Evolutionary conservation across 2,329 filamentous ascomycete species (phyloP).

Genomic region (Ophiosphaerella herpotricha): DNA sequence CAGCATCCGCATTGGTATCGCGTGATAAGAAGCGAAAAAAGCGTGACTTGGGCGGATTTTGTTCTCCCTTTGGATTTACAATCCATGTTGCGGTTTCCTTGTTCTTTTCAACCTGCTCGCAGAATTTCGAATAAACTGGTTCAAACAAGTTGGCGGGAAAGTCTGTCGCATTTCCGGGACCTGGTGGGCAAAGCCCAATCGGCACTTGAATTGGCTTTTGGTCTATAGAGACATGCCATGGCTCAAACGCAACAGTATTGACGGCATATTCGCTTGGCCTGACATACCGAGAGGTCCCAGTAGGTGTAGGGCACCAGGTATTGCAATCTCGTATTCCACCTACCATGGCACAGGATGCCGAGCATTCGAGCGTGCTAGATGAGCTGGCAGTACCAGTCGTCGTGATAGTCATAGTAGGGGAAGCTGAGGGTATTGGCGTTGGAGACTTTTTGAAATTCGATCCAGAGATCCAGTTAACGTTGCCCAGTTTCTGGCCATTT

Average conservation of each 20-base stretch:
- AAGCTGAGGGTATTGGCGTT: background rate
- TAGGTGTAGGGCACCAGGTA: slow-evolving; percentile 5
- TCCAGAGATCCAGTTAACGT: slow-evolving; percentile 2
- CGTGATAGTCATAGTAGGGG: background rate
- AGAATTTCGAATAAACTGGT: slow-evolving; percentile 3
- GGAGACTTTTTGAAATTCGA: background rate
- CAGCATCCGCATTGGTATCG: background rate
- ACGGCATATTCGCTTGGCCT: slow-evolving; percentile 1
- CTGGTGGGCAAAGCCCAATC: background rate
- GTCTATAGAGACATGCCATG: slow-evolving; percentile 1
- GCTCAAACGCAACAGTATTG: slow-evolving; percentile 4
- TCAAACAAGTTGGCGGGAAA: slow-evolving; percentile 3
- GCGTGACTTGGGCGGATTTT: background rate
- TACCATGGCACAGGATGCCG: slow-evolving; percentile 3
- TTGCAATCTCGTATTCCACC: slow-evolving; percentile 4
- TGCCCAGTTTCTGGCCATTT: background rate
- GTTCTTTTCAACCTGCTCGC: background rate
- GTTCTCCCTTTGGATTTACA: slow-evolving; percentile 2
- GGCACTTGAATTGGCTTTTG: slow-evolving; percentile 1
- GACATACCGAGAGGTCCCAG: background rate
- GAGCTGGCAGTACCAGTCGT: background rate
- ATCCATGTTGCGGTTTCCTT: background rate
- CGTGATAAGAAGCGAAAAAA: background rate
- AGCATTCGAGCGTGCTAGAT: background rate
- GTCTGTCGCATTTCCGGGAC: background rate